A percentile compares a stretch with the other conserved stretches of the same genome.
phyloP scores from a whole-genome alignment of 2,329 filamentous ascomycete species.

The Fusarium cicatricum region DNA sequence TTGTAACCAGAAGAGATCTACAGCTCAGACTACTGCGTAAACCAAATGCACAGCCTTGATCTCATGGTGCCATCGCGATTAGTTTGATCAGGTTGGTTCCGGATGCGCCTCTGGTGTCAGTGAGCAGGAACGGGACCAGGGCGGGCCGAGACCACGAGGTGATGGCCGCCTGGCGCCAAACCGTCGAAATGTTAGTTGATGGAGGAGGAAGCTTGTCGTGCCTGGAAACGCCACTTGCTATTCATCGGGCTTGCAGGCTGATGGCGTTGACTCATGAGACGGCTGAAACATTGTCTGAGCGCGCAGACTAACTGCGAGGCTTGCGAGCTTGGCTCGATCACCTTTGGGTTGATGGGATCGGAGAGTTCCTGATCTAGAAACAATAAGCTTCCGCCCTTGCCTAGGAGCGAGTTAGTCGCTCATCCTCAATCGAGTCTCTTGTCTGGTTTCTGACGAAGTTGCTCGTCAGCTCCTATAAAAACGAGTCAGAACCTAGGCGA shows the following conservation, averaged over 20 bases:
- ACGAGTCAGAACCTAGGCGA: background rate
- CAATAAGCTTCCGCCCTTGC: background rate
- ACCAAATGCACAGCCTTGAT: background rate
- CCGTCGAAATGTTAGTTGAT: background rate
- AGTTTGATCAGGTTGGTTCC: background rate
- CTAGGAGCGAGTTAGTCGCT: background rate
- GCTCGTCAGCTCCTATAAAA: background rate
- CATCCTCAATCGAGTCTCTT: background rate
- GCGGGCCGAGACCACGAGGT: constrained; percentile 10
- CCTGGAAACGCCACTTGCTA: background rate
- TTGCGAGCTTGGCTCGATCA: background rate
- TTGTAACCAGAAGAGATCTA: background rate
- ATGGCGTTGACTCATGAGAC: background rate
- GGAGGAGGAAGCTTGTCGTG: too few relatives aligned
- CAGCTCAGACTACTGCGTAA: background rate
- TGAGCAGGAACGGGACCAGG: background rate
- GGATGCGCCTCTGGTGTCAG: background rate
- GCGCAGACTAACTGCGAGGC: background rate
- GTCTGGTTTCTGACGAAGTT: background rate
- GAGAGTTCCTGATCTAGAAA: background rate
- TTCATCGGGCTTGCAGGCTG: background rate
- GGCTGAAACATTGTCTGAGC: background rate
- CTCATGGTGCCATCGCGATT: background rate
- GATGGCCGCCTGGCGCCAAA: constrained; percentile 2
- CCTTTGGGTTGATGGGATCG: background rate